Evolutionary conservation across 192 early-diverging fungal genomes (phyloP), one percentile per base, ranked within the genome.

Genomic region (Coemansia sp.): DNA sequence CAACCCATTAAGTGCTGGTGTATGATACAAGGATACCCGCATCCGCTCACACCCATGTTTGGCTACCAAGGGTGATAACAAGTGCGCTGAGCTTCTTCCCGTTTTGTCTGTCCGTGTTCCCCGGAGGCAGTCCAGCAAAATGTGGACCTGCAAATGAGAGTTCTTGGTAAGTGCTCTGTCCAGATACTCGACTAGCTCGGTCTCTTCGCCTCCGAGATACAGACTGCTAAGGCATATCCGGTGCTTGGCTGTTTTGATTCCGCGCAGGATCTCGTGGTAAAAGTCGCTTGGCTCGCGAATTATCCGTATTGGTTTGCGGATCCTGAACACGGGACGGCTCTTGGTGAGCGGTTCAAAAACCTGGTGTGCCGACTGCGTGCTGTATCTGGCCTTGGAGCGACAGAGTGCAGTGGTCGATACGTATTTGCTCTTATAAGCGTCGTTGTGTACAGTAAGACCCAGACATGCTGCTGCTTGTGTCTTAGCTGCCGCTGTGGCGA

Each of bases 41-140:
- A 94, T 80, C 48, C 87, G 85, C 50, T 86, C 72, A 0, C 22
- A 40, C 6, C 73, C 72, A 28, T 69, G 54, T 56, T 48, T 61
- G 25, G 34, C 45, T 10, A 76, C 69, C 60, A 79, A 51, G 29
- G 76, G 77, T 28, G 67, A 61, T 16, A 96, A 65, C 56, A 94
- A 57, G 16, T 87, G 75, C 4, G 88, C 88, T n/a, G 93, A 88
- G 68, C 88, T 92, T 61, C 75, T 64, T 1, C 75, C 78, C 0
- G 7, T 10, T 14, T 69, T 64, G 14, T 80, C 74, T 5, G 65
- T 62, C 1, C 97, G 80, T 8, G 94, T 95, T 16, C 94, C 91
- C 18, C 97, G 87, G 45, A 97, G 77, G 34, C 87, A 90, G 78
- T 99, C 97, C 25, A 99, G 68, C n/a, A 99, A 78, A 16, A 99